These are phyloP conservation scores for Neonectria hederae DNA, from an alignment of 2,329 filamentous ascomycete genomes.

Conservation along the genomic window DNA sequence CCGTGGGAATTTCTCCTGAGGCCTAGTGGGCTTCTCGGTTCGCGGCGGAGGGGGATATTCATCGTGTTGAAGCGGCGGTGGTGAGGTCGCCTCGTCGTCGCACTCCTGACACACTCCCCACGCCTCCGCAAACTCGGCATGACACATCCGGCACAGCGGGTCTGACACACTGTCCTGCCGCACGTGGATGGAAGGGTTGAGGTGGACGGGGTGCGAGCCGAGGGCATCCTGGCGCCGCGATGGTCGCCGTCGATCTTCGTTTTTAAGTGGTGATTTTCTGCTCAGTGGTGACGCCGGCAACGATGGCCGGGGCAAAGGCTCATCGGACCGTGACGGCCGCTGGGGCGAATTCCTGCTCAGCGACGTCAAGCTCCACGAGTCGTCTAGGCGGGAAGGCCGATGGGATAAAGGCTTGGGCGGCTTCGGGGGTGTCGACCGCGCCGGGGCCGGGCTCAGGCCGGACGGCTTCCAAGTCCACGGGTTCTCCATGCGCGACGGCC, in stretches of 20 bases:
- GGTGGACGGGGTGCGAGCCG: conserved; percentile 31
- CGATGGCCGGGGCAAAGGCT: neutral
- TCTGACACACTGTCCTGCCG: conserved; percentile 38
- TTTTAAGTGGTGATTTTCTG: conserved; percentile 14
- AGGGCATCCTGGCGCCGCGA: conserved; percentile 34
- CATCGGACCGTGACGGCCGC: neutral
- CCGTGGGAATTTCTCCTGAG: conserved; percentile 27
- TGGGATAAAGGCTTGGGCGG: neutral
- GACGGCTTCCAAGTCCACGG: neutral
- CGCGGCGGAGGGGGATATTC: conserved; percentile 14
- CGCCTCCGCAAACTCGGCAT: conserved; percentile 35
- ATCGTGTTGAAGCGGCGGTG: conserved; percentile 11
- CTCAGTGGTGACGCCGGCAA: neutral
- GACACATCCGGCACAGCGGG: conserved; percentile 34
- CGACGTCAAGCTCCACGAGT: neutral
- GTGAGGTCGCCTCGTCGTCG: conserved; percentile 35
- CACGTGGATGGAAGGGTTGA: conserved; percentile 27
- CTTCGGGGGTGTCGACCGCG: neutral
- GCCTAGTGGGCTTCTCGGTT: conserved; percentile 4
- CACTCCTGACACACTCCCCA: conserved; percentile 38
- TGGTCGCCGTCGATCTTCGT: conserved; percentile 24
- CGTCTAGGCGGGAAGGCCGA: neutral
- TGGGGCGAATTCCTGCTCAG: neutral
- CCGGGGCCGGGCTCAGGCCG: neutral
- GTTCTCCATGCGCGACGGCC: conserved; percentile 12